These are phyloP conservation scores for Cystobasidium tubakii DNA, from an alignment of 768 basidiomycete species.

Conservation along the genomic window DNA sequence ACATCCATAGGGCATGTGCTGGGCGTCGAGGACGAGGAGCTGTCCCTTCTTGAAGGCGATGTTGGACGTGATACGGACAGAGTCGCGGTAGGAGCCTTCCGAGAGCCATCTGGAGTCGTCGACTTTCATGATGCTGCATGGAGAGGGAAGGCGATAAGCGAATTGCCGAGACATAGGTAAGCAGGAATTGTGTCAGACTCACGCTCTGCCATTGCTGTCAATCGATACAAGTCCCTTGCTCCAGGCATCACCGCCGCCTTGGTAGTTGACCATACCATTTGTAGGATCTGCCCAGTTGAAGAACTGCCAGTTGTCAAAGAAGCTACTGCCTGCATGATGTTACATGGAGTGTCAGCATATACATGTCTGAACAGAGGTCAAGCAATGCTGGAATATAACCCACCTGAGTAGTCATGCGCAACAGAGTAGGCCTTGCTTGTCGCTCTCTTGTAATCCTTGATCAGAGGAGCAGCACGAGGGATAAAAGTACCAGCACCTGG, in stretches of 20 bases:
- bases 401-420: conserved; percentile 2
- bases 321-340: conserved; percentile 1
- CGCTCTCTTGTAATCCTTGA: conserved; percentile 12
- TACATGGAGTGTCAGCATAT: not conserved
- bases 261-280: conserved; percentile 33
- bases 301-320: conserved; percentile 28
- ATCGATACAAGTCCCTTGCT: conserved; percentile 23
- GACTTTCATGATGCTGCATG: conserved; percentile 42
- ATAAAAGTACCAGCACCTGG: conserved; percentile 12
- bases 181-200: too few species aligned
- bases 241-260: conserved; percentile 22
- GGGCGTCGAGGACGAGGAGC: conserved; percentile 45
- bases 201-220: conserved; percentile 7
- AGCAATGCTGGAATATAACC: not conserved
- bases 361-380: too few species aligned
- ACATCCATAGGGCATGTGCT: conserved; percentile 45
- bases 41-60: conserved; percentile 40
- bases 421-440: not conserved
- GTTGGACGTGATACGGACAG: conserved; percentile 43
- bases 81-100: conserved; percentile 43
- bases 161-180: too few species aligned
- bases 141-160: not conserved
- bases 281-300: conserved; percentile 31
- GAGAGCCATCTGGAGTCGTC: conserved; percentile 43
- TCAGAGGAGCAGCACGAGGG: conserved; percentile 15